Percentiles rank a stretch among this genome's conserved stretches.
Evolutionary conservation across 2,329 filamentous ascomycete genomes (phyloP).

Genomic region (Fusarium sulawesiense): DNA sequence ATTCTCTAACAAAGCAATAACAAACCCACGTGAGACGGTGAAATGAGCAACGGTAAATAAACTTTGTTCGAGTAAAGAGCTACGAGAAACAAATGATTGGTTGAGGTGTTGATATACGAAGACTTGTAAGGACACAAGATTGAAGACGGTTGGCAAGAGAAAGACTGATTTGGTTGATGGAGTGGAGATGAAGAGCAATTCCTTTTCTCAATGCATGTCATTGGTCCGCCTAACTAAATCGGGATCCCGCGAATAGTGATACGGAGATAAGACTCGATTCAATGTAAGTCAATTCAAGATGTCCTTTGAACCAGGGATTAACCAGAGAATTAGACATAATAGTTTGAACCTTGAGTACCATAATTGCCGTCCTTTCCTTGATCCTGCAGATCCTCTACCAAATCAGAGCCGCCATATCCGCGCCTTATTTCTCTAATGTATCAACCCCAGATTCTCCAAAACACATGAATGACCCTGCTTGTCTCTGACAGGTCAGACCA

Average conservation of each 20-base stretch:
- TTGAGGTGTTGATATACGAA: neutral
- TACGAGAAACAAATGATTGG: neutral
- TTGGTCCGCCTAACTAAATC: conserved; percentile 2
- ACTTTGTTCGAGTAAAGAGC: neutral
- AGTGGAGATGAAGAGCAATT: conserved; percentile 8
- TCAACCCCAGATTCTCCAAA: neutral
- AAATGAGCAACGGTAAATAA: neutral
- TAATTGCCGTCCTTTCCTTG: conserved; percentile 10
- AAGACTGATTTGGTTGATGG: neutral
- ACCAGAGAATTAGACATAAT: neutral
- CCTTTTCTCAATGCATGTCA: neutral
- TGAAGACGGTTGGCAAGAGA: neutral
- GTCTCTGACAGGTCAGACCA: conserved; percentile 5
- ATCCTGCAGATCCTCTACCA: neutral
- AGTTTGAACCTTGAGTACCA: neutral
- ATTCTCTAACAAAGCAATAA: neutral
- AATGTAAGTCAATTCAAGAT: neutral
- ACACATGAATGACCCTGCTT: conserved; percentile 8
- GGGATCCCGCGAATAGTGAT: neutral
- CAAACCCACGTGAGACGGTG: neutral
- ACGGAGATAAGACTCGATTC: neutral
- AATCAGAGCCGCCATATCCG: conserved; percentile 21
- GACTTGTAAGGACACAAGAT: neutral
- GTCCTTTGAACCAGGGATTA: neutral
- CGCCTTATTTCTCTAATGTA: neutral